Base-by-base conservation (phyloP, 352 stramenopile species). In the Phytophthora crassamura region DNA sequence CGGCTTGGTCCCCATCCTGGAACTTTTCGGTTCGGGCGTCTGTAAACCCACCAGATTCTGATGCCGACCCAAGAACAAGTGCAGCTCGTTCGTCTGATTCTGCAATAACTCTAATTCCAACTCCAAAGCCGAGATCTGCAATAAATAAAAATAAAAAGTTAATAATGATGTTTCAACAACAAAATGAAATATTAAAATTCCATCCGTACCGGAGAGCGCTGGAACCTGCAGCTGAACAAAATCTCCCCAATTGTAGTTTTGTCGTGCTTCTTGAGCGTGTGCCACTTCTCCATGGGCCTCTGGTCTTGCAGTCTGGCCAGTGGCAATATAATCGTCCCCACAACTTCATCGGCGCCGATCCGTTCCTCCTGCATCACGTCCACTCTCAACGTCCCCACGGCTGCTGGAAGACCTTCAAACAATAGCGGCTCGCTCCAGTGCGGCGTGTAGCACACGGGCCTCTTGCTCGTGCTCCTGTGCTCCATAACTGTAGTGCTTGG, bases 331-430 rank as follows among this genome's bases (percentile, higher is more conserved):
- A 80, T 41, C 0, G 50, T 73, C 1, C 82, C 79, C 20, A 88
- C 59, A 1, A 82, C 20, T 7, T 77, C 58, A 46, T 90, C 79
- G 0, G 69, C 60, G 4, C 79, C 79, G 40, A 90, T 72, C 60
- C 64, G 65, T 41, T 90, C 82, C 43, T 88, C 79, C 56, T 90
- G 82, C 75, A 90, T 77, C 7, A 90, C 62, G 15, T 90, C 82
- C 8, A 88, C 33, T 25, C 68, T 52, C 2, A 90, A 12, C 14
- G 66, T 65, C 18, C 77, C 79, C 18, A 80, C 65, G 5, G 84
- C 71, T 15, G 77, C 72, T 15, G 72, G 63, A 5, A 90, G 70
- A 0, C 69, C 72, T 34, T 82, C 50, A 54, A 90, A 88, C 38
- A 69, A 46, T 12, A 90, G 18, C 11, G 47, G 39, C 30, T 88